phyloP scores from a whole-genome alignment of 257 asterid genomes.

The Phtheirospermum japonicum region DNA sequence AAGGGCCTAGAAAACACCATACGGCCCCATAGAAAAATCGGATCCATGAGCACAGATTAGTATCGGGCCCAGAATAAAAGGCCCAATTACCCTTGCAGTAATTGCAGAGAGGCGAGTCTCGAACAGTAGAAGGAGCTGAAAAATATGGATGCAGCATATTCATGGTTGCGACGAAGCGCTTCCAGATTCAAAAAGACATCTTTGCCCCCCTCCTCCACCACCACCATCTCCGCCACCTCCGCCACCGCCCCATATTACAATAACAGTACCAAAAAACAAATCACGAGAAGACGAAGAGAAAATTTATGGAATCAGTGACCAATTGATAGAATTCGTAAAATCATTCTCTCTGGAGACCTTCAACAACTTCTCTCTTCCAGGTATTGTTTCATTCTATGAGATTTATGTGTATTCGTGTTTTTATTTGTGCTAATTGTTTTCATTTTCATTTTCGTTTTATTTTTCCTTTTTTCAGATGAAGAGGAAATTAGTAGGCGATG shows the following conservation, averaged over 20 bases:
- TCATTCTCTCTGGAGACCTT: conserved; percentile 74
- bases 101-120: no score
- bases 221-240: no score
- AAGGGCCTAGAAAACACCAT: no score
- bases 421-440: conserved; percentile 1
- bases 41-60: no score
- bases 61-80: no score
- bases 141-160: conserved; percentile 32
- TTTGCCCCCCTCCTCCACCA: conserved; percentile 29
- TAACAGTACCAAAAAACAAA: conserved; percentile 16
- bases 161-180: conserved; percentile 70
- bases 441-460: neutral
- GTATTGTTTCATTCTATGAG: conserved; percentile 33
- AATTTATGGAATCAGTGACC: conserved; percentile 63
- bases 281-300: conserved; percentile 18
- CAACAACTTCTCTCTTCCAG: conserved; percentile 54
- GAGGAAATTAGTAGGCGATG: conserved; percentile 40
- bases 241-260: conserved; percentile 18
- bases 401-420: neutral
- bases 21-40: no score
- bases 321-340: conserved; percentile 58
- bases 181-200: conserved; percentile 41
- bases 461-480: conserved; percentile 37
- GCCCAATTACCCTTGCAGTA: no score
- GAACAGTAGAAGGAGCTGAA: no score